A percentile compares a stretch with the other conserved stretches of the same genome.
Evolutionary conservation across 75 land plant species (phyloP).

Genomic region (Sequoia sempervirens): DNA sequence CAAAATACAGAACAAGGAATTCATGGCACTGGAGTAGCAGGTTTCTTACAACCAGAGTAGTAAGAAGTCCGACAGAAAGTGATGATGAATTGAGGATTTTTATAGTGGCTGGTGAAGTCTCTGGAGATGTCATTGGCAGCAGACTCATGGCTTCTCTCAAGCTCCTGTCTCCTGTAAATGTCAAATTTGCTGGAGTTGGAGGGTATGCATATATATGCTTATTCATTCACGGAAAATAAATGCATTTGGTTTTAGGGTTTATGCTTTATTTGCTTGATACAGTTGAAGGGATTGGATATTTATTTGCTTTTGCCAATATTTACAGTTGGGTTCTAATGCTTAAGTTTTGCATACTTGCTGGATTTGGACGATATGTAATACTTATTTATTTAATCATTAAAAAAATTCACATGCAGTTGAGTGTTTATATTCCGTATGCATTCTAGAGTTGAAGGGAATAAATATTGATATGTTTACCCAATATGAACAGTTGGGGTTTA

Average conservation of each 20-base stretch:
- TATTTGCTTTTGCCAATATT: neutral
- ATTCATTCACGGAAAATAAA: neutral
- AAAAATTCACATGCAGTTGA: too few relatives aligned
- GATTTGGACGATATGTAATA: too few relatives aligned
- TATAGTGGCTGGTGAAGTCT: slow-evolving; percentile 86
- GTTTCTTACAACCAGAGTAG: slow-evolving; percentile 7
- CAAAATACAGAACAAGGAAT: neutral
- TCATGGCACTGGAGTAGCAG: neutral
- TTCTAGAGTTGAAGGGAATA: neutral
- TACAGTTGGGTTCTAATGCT: neutral
- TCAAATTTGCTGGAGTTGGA: slow-evolving; percentile 82
- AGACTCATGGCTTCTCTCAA: slow-evolving; percentile 79
- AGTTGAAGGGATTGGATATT: neutral
- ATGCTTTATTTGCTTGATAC: neutral
- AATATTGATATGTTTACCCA: too few relatives aligned
- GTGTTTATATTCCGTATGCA: neutral
- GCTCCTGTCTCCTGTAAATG: slow-evolving; percentile 54
- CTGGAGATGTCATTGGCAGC: slow-evolving; percentile 77
- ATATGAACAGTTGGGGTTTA: too few relatives aligned
- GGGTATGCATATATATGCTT: slow-evolving; percentile 42
- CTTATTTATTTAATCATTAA: too few relatives aligned
- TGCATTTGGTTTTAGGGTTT: neutral
- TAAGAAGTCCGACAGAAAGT: slow-evolving; percentile 29
- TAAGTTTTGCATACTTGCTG: neutral
- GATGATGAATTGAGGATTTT: slow-evolving; percentile 84